Base-by-base conservation (phyloP, 1,139 yeast species). In the Diutina sp. region DNA sequence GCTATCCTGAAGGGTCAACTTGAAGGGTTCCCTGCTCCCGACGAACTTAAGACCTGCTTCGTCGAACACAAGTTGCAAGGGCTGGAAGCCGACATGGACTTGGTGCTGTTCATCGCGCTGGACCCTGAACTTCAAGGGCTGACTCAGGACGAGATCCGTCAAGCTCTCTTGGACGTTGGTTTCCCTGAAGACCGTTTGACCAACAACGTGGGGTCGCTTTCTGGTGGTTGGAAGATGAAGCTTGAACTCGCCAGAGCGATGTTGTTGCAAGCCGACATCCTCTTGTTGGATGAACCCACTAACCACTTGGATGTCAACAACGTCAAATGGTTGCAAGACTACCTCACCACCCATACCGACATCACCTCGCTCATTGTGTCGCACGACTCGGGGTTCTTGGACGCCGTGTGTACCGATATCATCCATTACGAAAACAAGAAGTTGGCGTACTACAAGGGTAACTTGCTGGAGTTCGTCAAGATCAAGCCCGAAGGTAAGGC, bases 221-320 rank as follows among this genome's bases (percentile, higher is more conserved):
- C 97, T 58, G 99, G 99, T 72, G 99, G 99, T 69, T 90, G 97
- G 97, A 93, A 93, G 74, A 93, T 93, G 99, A 93, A 93, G 76
- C 81, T 93, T 63, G 99, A 91, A 72, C 79, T 93, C 67, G 99
- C 99, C 21, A 87, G 98, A 76, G 99, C 99, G 55, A 91, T 93
- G 96, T 78, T 93, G 66, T 89, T 90, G 91, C 90, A 87, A 73
- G 99, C 99, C 45, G 99, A 93, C 72, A 91, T 93, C 57, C 80
- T 93, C 64, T 77, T 93, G 65, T 80, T 93, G 69, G 99, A 93
- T 73, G 99, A 93, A 83, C 99, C 99, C 71, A 93, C 99, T 63
- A 93, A 93, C 77, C 99, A 93, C 76, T 84, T 93, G 81, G 99
- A 93, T 77, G 97, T 90, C 58, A 78, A 82, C 56, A 93, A 93